phyloP scores from a whole-genome alignment of 1,284 basidiomycete species.

The Fomitopsis betulina region DNA sequence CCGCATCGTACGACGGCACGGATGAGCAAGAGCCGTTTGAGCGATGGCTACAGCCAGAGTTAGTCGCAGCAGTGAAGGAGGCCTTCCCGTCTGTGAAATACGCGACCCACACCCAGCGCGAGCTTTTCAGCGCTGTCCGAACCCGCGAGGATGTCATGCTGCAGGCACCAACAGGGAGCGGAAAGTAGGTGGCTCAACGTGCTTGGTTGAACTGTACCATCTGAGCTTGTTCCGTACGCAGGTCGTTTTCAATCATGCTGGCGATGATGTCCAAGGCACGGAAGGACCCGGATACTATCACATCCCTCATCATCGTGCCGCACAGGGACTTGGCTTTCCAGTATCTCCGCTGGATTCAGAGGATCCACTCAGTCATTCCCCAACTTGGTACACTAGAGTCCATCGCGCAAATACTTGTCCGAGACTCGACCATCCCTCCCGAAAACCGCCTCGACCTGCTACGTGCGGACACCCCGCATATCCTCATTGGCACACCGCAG shows the following conservation, averaged over 20 bases:
- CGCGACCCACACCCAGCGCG: conserved; percentile 56
- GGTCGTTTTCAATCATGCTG: conserved; percentile 67
- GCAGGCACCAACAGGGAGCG: conserved; percentile 67
- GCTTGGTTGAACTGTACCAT: not conserved
- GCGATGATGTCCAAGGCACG: conserved; percentile 58
- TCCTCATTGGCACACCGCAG: conserved; percentile 69
- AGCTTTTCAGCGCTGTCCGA: conserved; percentile 59
- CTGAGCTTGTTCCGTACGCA: conserved; percentile 21
- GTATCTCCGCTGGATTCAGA: conserved; percentile 61
- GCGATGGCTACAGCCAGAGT: conserved; percentile 39
- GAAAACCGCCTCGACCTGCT: conserved; percentile 34
- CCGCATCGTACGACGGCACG: not conserved
- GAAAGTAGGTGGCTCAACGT: conserved; percentile 51
- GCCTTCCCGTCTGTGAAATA: conserved; percentile 58
- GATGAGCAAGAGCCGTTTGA: conserved; percentile 2
- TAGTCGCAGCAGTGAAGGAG: conserved; percentile 42
- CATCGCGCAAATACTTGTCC: conserved; percentile 58
- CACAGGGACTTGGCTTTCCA: conserved; percentile 73
- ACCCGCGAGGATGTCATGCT: conserved; percentile 56
- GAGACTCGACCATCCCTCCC: conserved; percentile 34
- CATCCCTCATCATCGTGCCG: conserved; percentile 63
- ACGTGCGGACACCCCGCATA: conserved; percentile 47
- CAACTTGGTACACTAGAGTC: conserved; percentile 26
- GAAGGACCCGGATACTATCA: conserved; percentile 27
- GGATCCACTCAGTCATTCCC: conserved; percentile 36